Percentiles rank a stretch among this genome's conserved stretches.
Evolutionary conservation across 2,329 filamentous ascomycete genomes (phyloP).

Genomic region (Fusarium sp.): DNA sequence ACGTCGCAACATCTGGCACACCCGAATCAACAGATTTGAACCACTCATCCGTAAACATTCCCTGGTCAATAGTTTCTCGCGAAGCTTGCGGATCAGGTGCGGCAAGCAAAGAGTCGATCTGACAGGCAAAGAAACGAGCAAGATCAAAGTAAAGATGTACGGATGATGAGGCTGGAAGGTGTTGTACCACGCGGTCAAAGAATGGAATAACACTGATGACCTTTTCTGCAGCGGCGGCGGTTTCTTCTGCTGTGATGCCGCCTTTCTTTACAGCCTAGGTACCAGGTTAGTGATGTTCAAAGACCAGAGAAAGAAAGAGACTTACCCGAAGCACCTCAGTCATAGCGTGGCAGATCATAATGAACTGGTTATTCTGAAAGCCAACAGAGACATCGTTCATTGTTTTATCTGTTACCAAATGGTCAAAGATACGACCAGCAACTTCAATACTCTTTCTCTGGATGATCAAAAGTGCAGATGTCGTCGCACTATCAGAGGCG

Average conservation of each 20-base stretch:
- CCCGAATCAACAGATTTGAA: constrained; percentile 13
- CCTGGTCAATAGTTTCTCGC: constrained; percentile 5
- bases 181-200: constrained; percentile 10
- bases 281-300: rapidly evolving
- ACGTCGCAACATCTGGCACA: not conserved
- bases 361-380: constrained; percentile 15
- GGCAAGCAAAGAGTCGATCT: not conserved
- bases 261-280: constrained; percentile 9
- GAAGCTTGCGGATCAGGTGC: not conserved
- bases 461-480: not conserved
- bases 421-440: not conserved
- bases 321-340: not conserved
- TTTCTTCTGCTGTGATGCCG: not conserved
- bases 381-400: constrained; percentile 4
- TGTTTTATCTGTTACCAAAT: not conserved
- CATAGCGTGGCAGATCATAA: constrained; percentile 10
- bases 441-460: constrained; percentile 1
- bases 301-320: rapidly evolving
- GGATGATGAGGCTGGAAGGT: not conserved
- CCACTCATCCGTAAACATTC: constrained; percentile 22
- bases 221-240: not conserved
- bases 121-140: constrained; percentile 22
- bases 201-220: not conserved
- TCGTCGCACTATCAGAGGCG: not conserved
- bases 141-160: constrained; percentile 14